Evolutionary conservation across 2,329 filamentous ascomycete genomes (phyloP).

Genomic region (Ceratocystis destructans): DNA sequence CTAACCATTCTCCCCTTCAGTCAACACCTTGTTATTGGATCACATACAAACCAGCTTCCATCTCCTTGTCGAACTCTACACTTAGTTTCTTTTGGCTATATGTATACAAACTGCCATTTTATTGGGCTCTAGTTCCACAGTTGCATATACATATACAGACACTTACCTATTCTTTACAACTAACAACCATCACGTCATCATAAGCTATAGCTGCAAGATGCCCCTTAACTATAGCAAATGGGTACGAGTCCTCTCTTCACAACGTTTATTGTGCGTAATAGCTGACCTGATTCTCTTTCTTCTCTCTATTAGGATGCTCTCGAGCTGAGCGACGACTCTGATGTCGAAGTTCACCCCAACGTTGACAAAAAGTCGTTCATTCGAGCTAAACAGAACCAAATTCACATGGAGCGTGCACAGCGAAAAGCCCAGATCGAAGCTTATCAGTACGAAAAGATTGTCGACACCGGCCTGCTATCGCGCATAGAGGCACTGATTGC

Average conservation of each 20-base stretch:
- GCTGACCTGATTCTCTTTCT: slow-evolving; percentile 16
- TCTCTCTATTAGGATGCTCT: slow-evolving; percentile 54
- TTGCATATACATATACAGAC: slow-evolving; percentile 13
- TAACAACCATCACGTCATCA: slow-evolving; percentile 22
- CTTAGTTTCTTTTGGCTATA: not conserved
- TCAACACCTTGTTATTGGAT: not conserved
- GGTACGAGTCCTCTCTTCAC: slow-evolving; percentile 32
- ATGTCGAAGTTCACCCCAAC: slow-evolving; percentile 96
- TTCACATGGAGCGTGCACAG: slow-evolving; percentile 78
- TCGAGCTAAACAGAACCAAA: slow-evolving; percentile 92
- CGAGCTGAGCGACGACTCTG: slow-evolving; percentile 95
- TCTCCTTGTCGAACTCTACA: not conserved
- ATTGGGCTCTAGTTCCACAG: not conserved
- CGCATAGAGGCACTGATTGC: slow-evolving; percentile 70
- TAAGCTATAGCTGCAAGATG: slow-evolving; percentile 28
- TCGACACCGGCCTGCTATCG: slow-evolving; percentile 80
- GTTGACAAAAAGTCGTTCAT: slow-evolving; percentile 98
- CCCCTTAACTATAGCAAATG: slow-evolving; percentile 54
- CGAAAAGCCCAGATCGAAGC: slow-evolving; percentile 81
- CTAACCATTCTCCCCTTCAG: not conserved
- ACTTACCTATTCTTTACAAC: slow-evolving; percentile 16
- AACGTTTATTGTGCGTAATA: not conserved
- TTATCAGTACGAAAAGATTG: slow-evolving; percentile 77
- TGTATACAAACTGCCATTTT: not conserved
- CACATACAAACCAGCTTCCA: not conserved